These are phyloP conservation scores for Fusarium udum DNA, from an alignment of 2,329 filamentous ascomycete species.

Conservation along the genomic window DNA sequence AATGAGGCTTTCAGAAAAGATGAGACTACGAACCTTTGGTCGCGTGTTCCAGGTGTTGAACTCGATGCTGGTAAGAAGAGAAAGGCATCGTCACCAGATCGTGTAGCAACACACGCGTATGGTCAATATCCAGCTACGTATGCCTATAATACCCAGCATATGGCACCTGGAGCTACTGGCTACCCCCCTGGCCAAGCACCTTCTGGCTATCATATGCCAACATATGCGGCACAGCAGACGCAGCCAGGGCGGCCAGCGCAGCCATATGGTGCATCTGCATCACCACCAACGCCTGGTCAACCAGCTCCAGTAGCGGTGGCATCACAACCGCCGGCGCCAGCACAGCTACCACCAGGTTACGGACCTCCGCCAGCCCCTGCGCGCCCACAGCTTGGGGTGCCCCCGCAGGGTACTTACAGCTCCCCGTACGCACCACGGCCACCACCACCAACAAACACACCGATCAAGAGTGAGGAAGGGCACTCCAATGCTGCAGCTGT, in stretches of 20 bases:
- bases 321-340: conserved; percentile 47
- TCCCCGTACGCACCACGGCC: conserved; percentile 51
- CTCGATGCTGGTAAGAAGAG: conserved; percentile 70
- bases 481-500: conserved; percentile 20
- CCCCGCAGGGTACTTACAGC: conserved; percentile 49
- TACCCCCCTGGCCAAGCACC: conserved; percentile 49
- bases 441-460: conserved; percentile 41
- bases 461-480: conserved; percentile 45
- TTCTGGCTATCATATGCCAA: conserved; percentile 48
- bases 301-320: conserved; percentile 33
- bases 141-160: conserved; percentile 49
- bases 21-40: conserved; percentile 65
- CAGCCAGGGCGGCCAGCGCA: conserved; percentile 45
- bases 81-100: conserved; percentile 63
- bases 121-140: conserved; percentile 47
- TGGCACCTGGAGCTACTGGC: conserved; percentile 46
- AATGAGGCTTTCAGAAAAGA: conserved; percentile 70
- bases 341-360: conserved; percentile 49
- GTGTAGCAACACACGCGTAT: conserved; percentile 52
- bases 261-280: conserved; percentile 43
- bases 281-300: conserved; percentile 41
- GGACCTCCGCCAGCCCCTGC: conserved; percentile 50
- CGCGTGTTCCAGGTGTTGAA: conserved; percentile 65
- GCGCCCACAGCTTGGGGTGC: conserved; percentile 45
- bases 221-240: conserved; percentile 46